phyloP scores from a whole-genome alignment of 176 grass and related monocot genomes.

The Musa troglodytarum region DNA sequence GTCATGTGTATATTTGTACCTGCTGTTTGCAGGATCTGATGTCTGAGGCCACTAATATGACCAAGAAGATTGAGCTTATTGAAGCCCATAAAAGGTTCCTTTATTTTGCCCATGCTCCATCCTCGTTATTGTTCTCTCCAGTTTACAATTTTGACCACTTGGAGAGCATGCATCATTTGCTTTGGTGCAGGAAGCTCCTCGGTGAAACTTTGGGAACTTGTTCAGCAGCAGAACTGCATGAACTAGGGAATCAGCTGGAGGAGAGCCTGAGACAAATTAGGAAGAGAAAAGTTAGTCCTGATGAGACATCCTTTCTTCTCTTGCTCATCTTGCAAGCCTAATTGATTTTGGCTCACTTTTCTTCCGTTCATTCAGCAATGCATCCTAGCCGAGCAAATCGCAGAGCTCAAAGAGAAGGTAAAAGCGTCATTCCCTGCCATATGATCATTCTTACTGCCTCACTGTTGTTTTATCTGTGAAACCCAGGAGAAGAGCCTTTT shows the following conservation, averaged over 20 bases:
- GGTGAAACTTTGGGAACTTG: slow-evolving; percentile 19
- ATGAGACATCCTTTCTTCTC: neutral
- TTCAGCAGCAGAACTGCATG: slow-evolving; percentile 14
- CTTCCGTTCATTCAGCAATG: neutral
- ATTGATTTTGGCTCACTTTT: neutral
- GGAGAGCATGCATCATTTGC: neutral
- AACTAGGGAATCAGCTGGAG: slow-evolving; percentile 13
- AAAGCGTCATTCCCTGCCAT: neutral
- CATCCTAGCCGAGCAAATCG: neutral
- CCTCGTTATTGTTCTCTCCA: too few species aligned
- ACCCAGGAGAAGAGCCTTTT: slow-evolving; percentile 20
- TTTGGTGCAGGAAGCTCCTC: slow-evolving; percentile 14
- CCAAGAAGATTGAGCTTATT: slow-evolving; percentile 1
- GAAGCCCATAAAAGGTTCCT: neutral
- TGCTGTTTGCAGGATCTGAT: neutral
- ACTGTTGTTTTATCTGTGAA: neutral
- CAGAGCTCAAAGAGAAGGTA: slow-evolving; percentile 21
- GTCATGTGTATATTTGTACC: neutral
- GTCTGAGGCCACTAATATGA: neutral
- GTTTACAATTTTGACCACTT: too few species aligned
- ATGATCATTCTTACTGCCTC: neutral
- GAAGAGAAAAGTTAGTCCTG: slow-evolving; percentile 15
- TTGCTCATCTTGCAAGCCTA: neutral
- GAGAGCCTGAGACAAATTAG: slow-evolving; percentile 20
- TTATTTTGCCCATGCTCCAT: neutral